Evolutionary conservation across 148 eudicot genomes (phyloP).

Genomic region (Silene uniflora): DNA sequence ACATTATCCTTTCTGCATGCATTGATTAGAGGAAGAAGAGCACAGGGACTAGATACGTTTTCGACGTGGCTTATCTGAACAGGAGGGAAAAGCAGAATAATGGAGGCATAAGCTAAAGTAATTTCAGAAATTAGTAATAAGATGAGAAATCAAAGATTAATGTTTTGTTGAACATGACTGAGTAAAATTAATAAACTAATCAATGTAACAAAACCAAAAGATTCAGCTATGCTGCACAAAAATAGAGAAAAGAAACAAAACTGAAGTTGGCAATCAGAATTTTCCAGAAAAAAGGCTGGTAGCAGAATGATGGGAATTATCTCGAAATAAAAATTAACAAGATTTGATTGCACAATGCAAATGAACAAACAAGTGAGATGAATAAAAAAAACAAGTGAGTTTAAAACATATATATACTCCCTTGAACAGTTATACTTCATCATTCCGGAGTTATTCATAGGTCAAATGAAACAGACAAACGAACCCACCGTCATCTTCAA

Average conservation of each 20-base stretch:
- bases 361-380: too few species aligned
- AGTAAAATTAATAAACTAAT: not conserved
- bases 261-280: not conserved
- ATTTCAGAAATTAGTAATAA: not conserved
- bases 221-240: not conserved
- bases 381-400: too few species aligned
- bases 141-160: not conserved
- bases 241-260: too few species aligned
- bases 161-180: not conserved
- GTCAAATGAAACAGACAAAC: too few species aligned
- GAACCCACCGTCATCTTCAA: too few species aligned
- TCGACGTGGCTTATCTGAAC: conserved; percentile 64
- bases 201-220: not conserved
- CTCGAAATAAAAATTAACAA: not conserved
- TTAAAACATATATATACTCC: too few species aligned
- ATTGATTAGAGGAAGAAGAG: conserved; percentile 46
- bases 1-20: conserved; percentile 42
- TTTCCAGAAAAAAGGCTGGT: not conserved
- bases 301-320: not conserved
- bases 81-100: not conserved
- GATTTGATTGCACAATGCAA: not conserved
- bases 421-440: too few species aligned
- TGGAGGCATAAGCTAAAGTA: conserved; percentile 2
- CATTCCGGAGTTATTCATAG: too few species aligned
- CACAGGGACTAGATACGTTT: conserved; percentile 41